phyloP scores from a whole-genome alignment of 805 yeast genomes.

The Suhomyces faveliae region DNA sequence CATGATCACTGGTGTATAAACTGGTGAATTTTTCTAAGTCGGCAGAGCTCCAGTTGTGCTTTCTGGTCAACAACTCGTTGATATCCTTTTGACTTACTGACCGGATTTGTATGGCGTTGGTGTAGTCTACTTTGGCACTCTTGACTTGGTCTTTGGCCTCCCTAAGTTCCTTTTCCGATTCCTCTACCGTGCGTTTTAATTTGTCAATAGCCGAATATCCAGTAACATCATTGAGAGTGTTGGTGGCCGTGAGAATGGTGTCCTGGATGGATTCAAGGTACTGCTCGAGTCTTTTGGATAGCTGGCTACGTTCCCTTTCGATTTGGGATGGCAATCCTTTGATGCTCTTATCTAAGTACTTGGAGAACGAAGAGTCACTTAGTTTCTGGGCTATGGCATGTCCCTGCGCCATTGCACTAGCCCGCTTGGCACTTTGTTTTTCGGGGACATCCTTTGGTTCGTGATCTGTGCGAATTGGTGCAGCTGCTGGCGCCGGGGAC shows the following conservation, averaged over 20 bases:
- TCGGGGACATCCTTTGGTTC: background rate
- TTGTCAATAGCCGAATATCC: conserved; percentile 83
- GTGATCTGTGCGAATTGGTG: background rate
- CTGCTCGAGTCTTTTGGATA: conserved; percentile 40
- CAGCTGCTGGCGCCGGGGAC: background rate
- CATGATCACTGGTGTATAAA: conserved; percentile 78
- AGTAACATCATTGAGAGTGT: conserved; percentile 82
- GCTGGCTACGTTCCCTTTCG: conserved; percentile 38
- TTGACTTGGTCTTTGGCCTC: conserved; percentile 49
- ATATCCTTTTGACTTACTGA: conserved; percentile 76
- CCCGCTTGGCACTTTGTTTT: background rate
- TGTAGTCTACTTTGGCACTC: conserved; percentile 49
- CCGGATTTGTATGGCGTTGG: conserved; percentile 61
- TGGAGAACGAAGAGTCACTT: conserved; percentile 2
- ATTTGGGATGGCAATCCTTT: conserved; percentile 46
- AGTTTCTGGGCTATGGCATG: background rate
- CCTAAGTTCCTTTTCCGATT: conserved; percentile 51
- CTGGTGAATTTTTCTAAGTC: conserved; percentile 86
- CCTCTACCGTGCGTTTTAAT: conserved; percentile 60
- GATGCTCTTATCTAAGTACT: conserved; percentile 20
- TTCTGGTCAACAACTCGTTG: conserved; percentile 82
- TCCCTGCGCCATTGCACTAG: conserved; percentile 3
- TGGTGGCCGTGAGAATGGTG: conserved; percentile 57
- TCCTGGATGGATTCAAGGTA: conserved; percentile 56
- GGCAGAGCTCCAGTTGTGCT: conserved; percentile 71